Evolutionary conservation across 2,329 filamentous ascomycete species (phyloP).

Genomic region (Harringtonia aguacate): DNA sequence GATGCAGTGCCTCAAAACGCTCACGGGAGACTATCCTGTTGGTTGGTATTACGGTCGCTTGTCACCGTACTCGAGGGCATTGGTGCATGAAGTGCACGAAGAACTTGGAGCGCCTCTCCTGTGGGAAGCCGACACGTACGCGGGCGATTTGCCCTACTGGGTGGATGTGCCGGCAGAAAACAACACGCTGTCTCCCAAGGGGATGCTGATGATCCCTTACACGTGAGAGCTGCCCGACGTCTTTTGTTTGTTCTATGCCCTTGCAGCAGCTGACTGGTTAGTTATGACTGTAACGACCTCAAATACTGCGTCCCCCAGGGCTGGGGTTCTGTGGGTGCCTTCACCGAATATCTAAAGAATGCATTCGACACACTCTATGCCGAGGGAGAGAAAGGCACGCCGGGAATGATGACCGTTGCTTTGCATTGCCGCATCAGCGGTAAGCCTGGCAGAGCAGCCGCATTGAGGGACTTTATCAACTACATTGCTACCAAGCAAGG

Average conservation of each 20-base stretch:
- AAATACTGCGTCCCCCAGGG: slow-evolving; percentile 19
- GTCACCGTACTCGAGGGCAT: slow-evolving; percentile 7
- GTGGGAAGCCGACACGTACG: slow-evolving; percentile 11
- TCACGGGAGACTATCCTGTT: slow-evolving; percentile 7
- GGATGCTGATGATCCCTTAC: slow-evolving; percentile 13
- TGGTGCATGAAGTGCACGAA: slow-evolving; percentile 9
- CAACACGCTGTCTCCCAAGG: slow-evolving; percentile 2
- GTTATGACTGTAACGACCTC: slow-evolving; percentile 11
- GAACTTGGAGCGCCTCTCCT: slow-evolving; percentile 8
- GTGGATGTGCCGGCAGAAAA: slow-evolving; percentile 12
- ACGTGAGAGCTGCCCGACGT: no score
- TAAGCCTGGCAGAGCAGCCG: slow-evolving; percentile 38
- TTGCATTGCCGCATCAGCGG: slow-evolving; percentile 42
- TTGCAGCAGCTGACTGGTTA: background rate
- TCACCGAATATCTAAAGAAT: slow-evolving; percentile 35
- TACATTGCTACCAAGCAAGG: slow-evolving; percentile 40
- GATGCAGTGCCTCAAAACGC: slow-evolving; percentile 7
- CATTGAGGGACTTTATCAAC: slow-evolving; percentile 40
- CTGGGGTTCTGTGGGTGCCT: slow-evolving; percentile 33
- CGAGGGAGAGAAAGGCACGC: slow-evolving; percentile 33
- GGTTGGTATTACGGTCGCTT: slow-evolving; percentile 13
- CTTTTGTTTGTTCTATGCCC: background rate
- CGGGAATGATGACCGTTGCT: slow-evolving; percentile 48
- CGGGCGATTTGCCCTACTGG: slow-evolving; percentile 14
- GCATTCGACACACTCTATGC: slow-evolving; percentile 43